Percentiles rank a stretch among this genome's conserved stretches.
phyloP scores from a whole-genome alignment of 768 basidiomycete genomes.

The Termitomyces eurrhizus region DNA sequence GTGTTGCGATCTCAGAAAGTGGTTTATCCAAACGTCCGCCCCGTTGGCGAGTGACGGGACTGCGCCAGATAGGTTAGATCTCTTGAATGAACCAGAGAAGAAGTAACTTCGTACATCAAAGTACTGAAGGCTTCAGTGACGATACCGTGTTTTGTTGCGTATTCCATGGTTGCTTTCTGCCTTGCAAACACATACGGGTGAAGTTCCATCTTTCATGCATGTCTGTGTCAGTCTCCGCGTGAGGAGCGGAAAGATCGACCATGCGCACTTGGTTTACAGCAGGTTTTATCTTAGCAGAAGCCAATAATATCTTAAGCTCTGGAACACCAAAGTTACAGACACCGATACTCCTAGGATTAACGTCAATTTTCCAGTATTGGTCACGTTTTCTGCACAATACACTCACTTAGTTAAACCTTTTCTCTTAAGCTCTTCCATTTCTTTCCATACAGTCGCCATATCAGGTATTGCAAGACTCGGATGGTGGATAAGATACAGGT shows the following conservation, averaged over 20 bases:
- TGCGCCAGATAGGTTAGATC: not conserved
- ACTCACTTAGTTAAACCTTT: constrained; percentile 39
- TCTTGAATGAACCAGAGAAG: not conserved
- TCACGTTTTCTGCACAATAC: not conserved
- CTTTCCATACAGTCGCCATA: constrained; percentile 43
- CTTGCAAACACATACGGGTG: constrained; percentile 56
- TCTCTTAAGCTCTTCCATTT: constrained; percentile 51
- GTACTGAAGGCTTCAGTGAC: constrained; percentile 56
- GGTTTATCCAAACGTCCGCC: constrained; percentile 63
- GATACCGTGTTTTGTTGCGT: constrained; percentile 44
- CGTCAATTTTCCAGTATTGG: not conserved
- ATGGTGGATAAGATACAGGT: constrained; percentile 68
- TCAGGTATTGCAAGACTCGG: constrained; percentile 32
- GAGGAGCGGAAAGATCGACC: not conserved
- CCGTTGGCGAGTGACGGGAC: constrained; percentile 55
- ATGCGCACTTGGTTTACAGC: constrained; percentile 65
- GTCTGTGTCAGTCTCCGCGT: not conserved
- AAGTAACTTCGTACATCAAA: constrained; percentile 35
- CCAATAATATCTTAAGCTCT: constrained; percentile 49
- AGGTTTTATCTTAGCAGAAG: constrained; percentile 50
- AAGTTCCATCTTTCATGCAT: constrained; percentile 37
- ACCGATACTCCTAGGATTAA: constrained; percentile 28
- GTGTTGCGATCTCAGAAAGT: constrained; percentile 49
- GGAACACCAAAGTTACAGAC: constrained; percentile 63
- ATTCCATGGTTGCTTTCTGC: constrained; percentile 46